Base-by-base conservation (phyloP, 148 eudicot species). In the Selenicereus undatus region DNA sequence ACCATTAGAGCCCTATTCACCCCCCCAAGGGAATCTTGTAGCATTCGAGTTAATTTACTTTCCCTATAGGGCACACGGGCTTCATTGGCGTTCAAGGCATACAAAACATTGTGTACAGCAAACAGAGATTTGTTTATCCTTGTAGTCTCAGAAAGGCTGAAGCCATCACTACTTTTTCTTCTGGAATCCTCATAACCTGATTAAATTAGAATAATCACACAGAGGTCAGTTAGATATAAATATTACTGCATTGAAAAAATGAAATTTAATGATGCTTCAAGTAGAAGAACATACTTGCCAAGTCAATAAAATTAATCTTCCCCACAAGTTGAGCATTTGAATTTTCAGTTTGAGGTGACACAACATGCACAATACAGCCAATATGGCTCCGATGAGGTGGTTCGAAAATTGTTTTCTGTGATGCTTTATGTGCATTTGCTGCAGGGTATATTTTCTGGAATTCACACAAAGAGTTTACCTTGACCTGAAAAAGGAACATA, bases 1-100 rank as follows among this genome's bases (percentile, higher is more conserved):
- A 96, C 56, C 90, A 96, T 84, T 74, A 92, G 68, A 73, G 87
- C 87, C 82, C 45, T 88, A 83, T 84, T 88, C 54, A 35, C 84
- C n/a, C 90, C 89, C n/a, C 94, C 93, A 86, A 96, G 90, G 69
- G 98, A 96, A 71, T 91, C 98, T 82, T 94, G 93, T 56, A 96
- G 75, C 86, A 96, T 85, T 51, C 92, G 86, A 54, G 95, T 91
- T 50, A 96, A 84, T 88, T 91, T 96, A 81, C 91, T 89, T 76
- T 92, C 99, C 20, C 99, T 90, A 79, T 88, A 96, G 30, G 99
- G 98, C 70, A 94, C 93, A 80, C 88, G 95, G 13, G 73, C 78
- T 62, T 94, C 97, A 65, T 89, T 88, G 58, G 91, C 84, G 76
- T 92, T 96, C 73, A 90, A 69, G 50, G 99, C 97, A 84, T 90